Base-by-base conservation (phyloP, 768 basidiomycete species). In the Boletus patriciae region DNA sequence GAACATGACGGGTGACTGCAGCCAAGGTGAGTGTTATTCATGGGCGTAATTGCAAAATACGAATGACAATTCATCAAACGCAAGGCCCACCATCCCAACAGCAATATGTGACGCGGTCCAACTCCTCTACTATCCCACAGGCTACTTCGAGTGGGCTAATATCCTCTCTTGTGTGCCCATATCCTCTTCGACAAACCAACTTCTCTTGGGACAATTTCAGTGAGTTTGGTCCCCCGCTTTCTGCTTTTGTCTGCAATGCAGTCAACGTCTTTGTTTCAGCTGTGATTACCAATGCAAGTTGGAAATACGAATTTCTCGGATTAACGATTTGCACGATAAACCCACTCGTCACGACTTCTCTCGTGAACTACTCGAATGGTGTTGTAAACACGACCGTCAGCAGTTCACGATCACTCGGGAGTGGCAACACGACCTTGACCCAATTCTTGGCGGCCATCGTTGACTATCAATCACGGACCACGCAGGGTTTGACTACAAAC, bases 241-340 rank as follows among this genome's bases (percentile, higher is more conserved):
- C 13, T 31, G 3, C 4, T 12, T 27, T 37, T 18, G 29, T 29
- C 13, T 27, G 21, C 19, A 6, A 31, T 21, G 12, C 16, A 37
- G n/a, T 6, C 13, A 6, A 15, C 6, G 13, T 10, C 15, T 2
- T n/a, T 46, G 4, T 19, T 47, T 40, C 18, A 51, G 60, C 38
- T 6, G 33, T 59, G 40, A 19, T 19, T 13, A 52, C 46, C 21
- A 34, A 54, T 45, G 46, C 40, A 23, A 58, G 33, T 21, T 44
- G 57, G 52, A 66, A 52, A 42, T 66, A 65, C 27, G 5, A 11
- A 33, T 66, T 66, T 18, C 50, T 65, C 46, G 61, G 46, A 1
- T 16, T 42, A 4, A 49, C 34, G 12, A 12, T 57, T 5, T 65
- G 64, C 44, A 21, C 31, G 25, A 53, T 66, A 13, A 40, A 40